Conservation (phyloP, 192 early-diverging fungal species). For the Umbelopsis isabellina region DNA sequence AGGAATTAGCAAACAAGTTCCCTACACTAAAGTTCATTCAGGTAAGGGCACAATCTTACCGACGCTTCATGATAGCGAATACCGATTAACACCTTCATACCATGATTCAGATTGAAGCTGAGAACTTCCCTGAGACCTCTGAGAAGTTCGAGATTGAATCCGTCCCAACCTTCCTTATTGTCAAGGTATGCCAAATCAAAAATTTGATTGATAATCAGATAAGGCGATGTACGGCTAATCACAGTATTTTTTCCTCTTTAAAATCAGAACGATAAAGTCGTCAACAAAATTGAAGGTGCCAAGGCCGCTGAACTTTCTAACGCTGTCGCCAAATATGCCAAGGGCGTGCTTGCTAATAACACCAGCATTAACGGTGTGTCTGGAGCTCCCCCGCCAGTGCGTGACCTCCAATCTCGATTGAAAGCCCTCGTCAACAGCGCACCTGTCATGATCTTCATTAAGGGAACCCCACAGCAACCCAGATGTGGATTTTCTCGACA, state of each 20-base stretch:
- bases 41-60: conserved; percentile 45
- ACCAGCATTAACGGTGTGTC: conserved; percentile 39
- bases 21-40: conserved; percentile 74
- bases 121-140: conserved; percentile 85
- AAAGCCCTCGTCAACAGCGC: conserved; percentile 69
- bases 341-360: conserved; percentile 37
- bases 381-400: conserved; percentile 34
- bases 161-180: conserved; percentile 88
- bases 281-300: conserved; percentile 87
- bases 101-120: conserved; percentile 74
- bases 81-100: not conserved
- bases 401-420: conserved; percentile 70
- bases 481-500: conserved; percentile 92
- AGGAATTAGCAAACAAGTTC: conserved; percentile 80
- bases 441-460: conserved; percentile 94
- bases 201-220: conserved; percentile 25
- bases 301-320: conserved; percentile 82
- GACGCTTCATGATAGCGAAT: not conserved
- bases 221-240: not conserved
- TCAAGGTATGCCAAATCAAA: conserved; percentile 56
- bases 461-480: conserved; percentile 81
- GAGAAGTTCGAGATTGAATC: conserved; percentile 88
- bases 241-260: not conserved
- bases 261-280: conserved; percentile 59
- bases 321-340: conserved; percentile 68